Evolutionary conservation across 2,329 filamentous ascomycete species (phyloP).

Genomic region (Ophiostoma tasmaniense): DNA sequence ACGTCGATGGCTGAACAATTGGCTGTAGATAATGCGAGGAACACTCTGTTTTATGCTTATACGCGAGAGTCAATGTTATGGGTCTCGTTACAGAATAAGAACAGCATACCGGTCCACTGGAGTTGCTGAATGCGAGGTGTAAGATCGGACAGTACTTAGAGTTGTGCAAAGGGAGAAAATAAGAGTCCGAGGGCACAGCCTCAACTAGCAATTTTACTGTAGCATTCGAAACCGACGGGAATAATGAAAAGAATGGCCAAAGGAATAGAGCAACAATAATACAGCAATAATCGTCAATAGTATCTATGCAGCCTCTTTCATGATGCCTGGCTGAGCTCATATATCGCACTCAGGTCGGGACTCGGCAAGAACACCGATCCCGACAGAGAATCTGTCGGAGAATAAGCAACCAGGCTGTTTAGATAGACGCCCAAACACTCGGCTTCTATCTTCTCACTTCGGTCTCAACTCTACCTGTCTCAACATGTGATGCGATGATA

Average conservation of each 20-base stretch:
- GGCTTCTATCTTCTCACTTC: not conserved
- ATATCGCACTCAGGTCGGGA: not conserved
- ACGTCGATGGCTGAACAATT: not conserved
- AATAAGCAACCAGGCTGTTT: not conserved
- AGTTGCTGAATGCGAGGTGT: not conserved
- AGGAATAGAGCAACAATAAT: not conserved
- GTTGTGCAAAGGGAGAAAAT: not conserved
- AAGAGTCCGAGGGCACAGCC: not conserved
- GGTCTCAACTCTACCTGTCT: not conserved
- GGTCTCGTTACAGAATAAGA: not conserved
- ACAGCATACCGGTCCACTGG: not conserved
- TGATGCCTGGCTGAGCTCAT: not conserved
- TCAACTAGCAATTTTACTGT: not conserved
- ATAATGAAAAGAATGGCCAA: not conserved
- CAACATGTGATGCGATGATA: not conserved
- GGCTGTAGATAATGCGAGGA: not conserved
- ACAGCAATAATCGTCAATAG: not conserved
- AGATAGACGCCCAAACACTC: not conserved
- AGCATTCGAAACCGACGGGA: not conserved
- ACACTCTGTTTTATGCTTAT: not conserved
- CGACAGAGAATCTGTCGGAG: not conserved
- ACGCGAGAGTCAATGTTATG: not conserved
- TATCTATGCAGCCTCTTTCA: not conserved
- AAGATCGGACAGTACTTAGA: not conserved
- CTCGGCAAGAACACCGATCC: not conserved